Percentiles rank a stretch among this genome's conserved stretches.
Evolutionary conservation across 2,329 filamentous ascomycete genomes (phyloP).

Genomic region (Monosporascus ibericus): DNA sequence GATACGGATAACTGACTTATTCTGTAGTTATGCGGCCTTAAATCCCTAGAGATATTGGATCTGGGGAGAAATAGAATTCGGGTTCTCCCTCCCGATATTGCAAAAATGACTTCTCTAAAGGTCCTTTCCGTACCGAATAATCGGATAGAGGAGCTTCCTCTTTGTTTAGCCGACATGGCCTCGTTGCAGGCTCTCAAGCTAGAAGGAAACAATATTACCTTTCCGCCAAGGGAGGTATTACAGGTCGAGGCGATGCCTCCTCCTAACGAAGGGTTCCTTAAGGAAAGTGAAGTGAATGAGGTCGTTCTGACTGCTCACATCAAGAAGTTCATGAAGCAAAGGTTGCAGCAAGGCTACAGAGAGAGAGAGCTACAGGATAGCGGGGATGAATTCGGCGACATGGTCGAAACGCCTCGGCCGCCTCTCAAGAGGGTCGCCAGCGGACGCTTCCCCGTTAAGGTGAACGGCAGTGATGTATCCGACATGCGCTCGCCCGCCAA

Average conservation of each 20-base stretch:
- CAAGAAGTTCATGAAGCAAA: constrained; percentile 54
- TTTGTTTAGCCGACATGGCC: constrained; percentile 82
- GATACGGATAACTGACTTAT: constrained; percentile 13
- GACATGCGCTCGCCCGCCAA: constrained; percentile 63
- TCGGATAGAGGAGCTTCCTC: constrained; percentile 74
- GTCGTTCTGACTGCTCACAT: constrained; percentile 55
- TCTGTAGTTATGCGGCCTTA: constrained; percentile 73
- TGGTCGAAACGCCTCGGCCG: constrained; percentile 72
- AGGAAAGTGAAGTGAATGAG: constrained; percentile 60
- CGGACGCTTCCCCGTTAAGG: constrained; percentile 63
- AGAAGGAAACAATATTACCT: constrained; percentile 78
- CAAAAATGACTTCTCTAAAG: constrained; percentile 76
- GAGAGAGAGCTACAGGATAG: constrained; percentile 47
- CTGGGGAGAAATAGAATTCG: constrained; percentile 82
- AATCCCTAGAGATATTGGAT: constrained; percentile 86
- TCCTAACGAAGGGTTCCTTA: constrained; percentile 47
- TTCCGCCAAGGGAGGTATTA: constrained; percentile 67
- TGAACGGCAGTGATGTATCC: constrained; percentile 65
- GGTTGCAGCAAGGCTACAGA: constrained; percentile 38
- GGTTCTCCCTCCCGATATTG: constrained; percentile 71
- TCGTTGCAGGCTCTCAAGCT: constrained; percentile 86
- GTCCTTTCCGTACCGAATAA: constrained; percentile 86
- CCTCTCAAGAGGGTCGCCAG: constrained; percentile 57
- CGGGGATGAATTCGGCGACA: constrained; percentile 63
- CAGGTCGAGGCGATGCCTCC: constrained; percentile 51